Conservation (phyloP, 257 asterid species). For the Avicennia marina region DNA sequence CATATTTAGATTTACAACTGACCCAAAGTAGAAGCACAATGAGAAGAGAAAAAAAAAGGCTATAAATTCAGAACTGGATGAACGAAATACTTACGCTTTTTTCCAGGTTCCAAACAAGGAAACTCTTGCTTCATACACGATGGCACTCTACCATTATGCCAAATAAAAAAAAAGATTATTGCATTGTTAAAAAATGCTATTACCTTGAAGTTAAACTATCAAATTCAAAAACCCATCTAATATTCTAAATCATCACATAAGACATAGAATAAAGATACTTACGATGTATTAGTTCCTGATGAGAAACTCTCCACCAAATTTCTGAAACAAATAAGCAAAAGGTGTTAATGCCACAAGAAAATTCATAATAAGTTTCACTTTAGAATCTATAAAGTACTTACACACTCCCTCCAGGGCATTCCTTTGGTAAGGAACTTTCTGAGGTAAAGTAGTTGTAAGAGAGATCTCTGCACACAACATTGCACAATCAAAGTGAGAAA, state of each 20-base stretch:
- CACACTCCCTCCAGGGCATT: slow-evolving; percentile 78
- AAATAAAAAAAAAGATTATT: no score
- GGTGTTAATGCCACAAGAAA: slow-evolving; percentile 6
- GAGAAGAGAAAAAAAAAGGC: no score
- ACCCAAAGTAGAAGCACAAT: neutral
- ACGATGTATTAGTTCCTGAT: slow-evolving; percentile 39
- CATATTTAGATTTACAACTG: no score
- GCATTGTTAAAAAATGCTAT: no score
- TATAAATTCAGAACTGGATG: neutral
- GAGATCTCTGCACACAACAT: slow-evolving; percentile 56
- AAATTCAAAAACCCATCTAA: no score
- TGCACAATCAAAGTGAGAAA: slow-evolving; percentile 13
- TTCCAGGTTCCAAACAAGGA: slow-evolving; percentile 49
- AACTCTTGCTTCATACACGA: slow-evolving; percentile 63
- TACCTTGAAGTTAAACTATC: no score
- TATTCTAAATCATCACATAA: slow-evolving; percentile 8
- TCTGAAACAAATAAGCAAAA: slow-evolving; percentile 38
- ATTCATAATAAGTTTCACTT: neutral
- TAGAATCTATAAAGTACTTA: slow-evolving; percentile 34
- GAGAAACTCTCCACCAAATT: slow-evolving; percentile 84
- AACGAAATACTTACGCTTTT: slow-evolving; percentile 38
- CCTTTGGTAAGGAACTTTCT: slow-evolving; percentile 37
- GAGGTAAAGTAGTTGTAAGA: slow-evolving; percentile 72
- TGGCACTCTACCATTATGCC: slow-evolving; percentile 20
- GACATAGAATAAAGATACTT: slow-evolving; percentile 22